phyloP scores from a whole-genome alignment of 495 filamentous ascomycete species.

The Jackrogersella multiformis region DNA sequence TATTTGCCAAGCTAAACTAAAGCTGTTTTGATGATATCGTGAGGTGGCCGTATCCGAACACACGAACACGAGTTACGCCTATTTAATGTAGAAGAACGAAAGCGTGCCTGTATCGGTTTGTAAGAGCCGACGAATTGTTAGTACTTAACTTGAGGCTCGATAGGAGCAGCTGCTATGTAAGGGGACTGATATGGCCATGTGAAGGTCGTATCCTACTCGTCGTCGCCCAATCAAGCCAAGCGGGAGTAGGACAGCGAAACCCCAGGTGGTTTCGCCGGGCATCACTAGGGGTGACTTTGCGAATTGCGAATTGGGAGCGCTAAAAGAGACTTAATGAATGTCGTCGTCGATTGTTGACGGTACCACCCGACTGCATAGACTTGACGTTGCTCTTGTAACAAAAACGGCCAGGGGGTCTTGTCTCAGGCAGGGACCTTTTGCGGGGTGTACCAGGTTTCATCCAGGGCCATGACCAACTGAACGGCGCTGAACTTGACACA shows the following conservation, averaged over 20 bases:
- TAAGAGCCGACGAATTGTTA: background rate
- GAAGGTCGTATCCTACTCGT: background rate
- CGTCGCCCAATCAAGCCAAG: background rate
- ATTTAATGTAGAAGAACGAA: background rate
- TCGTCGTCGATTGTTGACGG: conserved; percentile 7
- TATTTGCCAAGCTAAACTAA: background rate
- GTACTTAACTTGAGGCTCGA: conserved; percentile 18
- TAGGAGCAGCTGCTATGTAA: background rate
- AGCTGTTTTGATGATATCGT: background rate
- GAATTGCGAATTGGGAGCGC: conserved; percentile 6
- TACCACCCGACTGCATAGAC: conserved; percentile 28
- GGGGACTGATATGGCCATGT: background rate
- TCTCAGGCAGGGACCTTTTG: conserved; percentile 52
- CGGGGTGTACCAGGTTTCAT: conserved; percentile 60
- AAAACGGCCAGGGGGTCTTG: conserved; percentile 33
- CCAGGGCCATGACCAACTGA: conserved; percentile 54
- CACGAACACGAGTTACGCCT: background rate
- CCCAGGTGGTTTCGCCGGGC: background rate
- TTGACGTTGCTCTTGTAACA: conserved; percentile 41
- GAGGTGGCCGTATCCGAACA: background rate
- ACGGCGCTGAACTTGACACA: conserved; percentile 44
- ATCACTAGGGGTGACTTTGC: conserved; percentile 7
- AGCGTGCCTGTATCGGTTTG: background rate
- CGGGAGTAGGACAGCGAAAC: background rate
- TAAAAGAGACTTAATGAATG: background rate